Evolutionary conservation across 2,329 filamentous ascomycete genomes (phyloP).

Genomic region (Fusarium sp.): DNA sequence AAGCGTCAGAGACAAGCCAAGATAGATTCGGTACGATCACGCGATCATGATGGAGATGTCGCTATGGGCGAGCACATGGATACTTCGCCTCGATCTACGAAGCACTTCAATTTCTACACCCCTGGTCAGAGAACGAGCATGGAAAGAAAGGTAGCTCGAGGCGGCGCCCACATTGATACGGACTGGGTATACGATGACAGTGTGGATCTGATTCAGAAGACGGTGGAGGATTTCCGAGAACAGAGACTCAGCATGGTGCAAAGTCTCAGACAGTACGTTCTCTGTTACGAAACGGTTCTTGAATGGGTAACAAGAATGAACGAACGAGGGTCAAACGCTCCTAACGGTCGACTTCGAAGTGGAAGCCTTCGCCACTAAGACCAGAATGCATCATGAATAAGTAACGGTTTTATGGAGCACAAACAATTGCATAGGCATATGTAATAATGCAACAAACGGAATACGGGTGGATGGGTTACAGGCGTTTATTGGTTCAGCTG

Average conservation of each 20-base stretch:
- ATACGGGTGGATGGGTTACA: slow-evolving; percentile 21
- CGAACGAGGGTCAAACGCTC: slow-evolving; percentile 45
- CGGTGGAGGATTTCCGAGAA: slow-evolving; percentile 88
- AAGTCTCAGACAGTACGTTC: slow-evolving; percentile 89
- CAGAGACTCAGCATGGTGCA: slow-evolving; percentile 98
- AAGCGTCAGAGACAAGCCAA: slow-evolving; percentile 77
- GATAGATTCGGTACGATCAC: slow-evolving; percentile 29
- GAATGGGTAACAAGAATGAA: slow-evolving; percentile 79
- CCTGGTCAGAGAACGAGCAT: slow-evolving; percentile 28
- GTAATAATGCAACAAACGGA: slow-evolving; percentile 30
- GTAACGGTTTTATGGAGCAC: slow-evolving; percentile 31
- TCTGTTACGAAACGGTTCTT: slow-evolving; percentile 94
- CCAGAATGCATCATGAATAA: slow-evolving; percentile 29
- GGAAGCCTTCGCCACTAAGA: slow-evolving; percentile 48
- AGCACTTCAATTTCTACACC: slow-evolving; percentile 42
- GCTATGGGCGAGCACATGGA: slow-evolving; percentile 55
- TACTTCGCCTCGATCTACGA: slow-evolving; percentile 47
- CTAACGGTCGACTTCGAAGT: slow-evolving; percentile 46
- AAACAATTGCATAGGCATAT: slow-evolving; percentile 37
- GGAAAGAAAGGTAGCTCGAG: slow-evolving; percentile 27
- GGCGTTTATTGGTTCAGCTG: slow-evolving; percentile 38
- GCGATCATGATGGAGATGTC: slow-evolving; percentile 59
- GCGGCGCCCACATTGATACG: slow-evolving; percentile 55
- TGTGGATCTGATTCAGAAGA: slow-evolving; percentile 84
- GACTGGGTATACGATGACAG: slow-evolving; percentile 77